These are phyloP conservation scores for Rossbeevera mucosa DNA, from an alignment of 768 basidiomycete species.

Conservation along the genomic window DNA sequence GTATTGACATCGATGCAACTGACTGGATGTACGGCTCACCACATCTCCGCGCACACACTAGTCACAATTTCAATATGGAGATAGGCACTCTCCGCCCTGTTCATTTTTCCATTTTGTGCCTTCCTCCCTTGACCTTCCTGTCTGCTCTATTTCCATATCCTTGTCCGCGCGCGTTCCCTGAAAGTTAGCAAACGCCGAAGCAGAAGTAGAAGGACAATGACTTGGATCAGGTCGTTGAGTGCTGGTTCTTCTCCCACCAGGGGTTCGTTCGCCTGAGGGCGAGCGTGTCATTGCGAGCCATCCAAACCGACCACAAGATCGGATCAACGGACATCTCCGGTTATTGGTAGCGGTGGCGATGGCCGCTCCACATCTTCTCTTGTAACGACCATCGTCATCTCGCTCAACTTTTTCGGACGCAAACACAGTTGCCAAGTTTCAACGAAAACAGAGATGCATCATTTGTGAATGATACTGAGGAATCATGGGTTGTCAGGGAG, in stretches of 20 bases:
- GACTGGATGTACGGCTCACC: conserved; percentile 1
- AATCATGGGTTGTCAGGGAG: not conserved
- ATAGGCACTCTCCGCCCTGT: not conserved
- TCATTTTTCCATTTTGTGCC: not conserved
- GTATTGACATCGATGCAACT: not conserved
- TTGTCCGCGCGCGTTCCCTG: conserved; percentile 6
- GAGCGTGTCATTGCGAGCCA: not conserved
- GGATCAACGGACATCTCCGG: not conserved
- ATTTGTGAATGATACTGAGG: not conserved
- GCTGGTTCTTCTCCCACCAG: not conserved
- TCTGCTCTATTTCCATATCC: conserved; percentile 3
- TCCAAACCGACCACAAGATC: not conserved
- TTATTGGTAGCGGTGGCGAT: not conserved
- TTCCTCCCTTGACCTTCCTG: not conserved
- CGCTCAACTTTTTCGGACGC: not conserved
- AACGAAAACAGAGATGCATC: not conserved
- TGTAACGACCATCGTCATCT: not conserved
- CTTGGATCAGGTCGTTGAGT: conserved; percentile 3
- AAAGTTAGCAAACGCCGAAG: not conserved
- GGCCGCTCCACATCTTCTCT: not conserved
- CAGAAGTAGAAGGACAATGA: not conserved
- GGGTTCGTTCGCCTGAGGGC: not conserved
- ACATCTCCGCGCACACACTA: conserved; percentile 13
- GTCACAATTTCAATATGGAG: conserved; percentile 9
- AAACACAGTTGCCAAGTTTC: not conserved